Percentiles rank a stretch among this genome's conserved stretches.
phyloP scores from a whole-genome alignment of 768 basidiomycete genomes.

The Rhodosporidiobolus sp. region DNA sequence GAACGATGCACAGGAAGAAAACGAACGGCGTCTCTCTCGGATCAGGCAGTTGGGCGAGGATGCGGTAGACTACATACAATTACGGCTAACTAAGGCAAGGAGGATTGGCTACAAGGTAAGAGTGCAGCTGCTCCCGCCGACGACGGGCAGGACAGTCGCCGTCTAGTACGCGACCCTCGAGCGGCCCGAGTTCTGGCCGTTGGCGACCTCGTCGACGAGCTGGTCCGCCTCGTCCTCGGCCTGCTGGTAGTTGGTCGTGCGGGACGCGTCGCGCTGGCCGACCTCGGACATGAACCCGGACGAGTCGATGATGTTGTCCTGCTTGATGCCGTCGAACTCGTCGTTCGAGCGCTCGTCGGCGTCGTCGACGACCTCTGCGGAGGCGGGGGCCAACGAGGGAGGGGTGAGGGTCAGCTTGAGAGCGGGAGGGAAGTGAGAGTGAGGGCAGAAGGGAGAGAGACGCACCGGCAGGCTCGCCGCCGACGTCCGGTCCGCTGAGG shows the following conservation, averaged over 20 bases:
- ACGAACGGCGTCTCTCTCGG: too few relatives aligned
- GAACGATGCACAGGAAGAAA: too few relatives aligned
- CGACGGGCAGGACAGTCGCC: neutral
- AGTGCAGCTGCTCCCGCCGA: too few relatives aligned
- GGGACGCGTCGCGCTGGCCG: constrained; percentile 7
- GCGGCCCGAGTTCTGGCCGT: neutral
- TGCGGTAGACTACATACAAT: too few relatives aligned
- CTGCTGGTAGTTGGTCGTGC: constrained; percentile 1
- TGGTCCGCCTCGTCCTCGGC: constrained; percentile 28
- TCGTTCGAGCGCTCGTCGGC: constrained; percentile 21
- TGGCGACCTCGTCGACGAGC: constrained; percentile 10
- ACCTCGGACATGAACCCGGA: neutral
- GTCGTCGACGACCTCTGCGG: constrained; percentile 12
- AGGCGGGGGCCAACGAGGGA: too few relatives aligned
- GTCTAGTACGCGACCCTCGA: neutral
- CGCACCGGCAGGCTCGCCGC: neutral
- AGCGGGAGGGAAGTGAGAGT: neutral
- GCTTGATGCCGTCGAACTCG: constrained; percentile 27
- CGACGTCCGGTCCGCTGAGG: neutral
- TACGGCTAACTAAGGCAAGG: too few relatives aligned
- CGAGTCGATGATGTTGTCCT: constrained; percentile 30
- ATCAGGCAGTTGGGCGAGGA: too few relatives aligned
- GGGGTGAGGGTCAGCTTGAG: neutral
- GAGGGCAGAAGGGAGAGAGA: neutral
- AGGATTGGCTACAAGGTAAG: too few relatives aligned